Base-by-base conservation (phyloP, 495 filamentous ascomycete genomes). In the Neurospora sp. region DNA sequence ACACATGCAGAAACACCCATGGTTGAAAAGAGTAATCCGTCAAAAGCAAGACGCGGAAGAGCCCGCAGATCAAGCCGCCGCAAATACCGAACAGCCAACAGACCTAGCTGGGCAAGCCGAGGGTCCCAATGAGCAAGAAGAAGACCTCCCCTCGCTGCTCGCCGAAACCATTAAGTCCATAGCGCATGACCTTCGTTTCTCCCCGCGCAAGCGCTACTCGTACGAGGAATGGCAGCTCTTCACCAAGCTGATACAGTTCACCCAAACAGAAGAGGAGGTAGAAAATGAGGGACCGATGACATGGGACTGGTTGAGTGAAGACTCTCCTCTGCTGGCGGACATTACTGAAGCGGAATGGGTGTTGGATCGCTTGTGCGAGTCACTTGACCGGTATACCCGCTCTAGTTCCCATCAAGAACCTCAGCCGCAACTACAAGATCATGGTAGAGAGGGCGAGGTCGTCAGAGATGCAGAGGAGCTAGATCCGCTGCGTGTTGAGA, bases 181-280 rank as follows among this genome's bases (percentile, higher is more conserved):
- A 31, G 88, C 90, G 37, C 84, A 85, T n/a, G 87, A 92, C 76
- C 73, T 91, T 7, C 75, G 84, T 3, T 79, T 75, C 2, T 77
- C 75, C 3, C 84, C 85, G 4, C 83, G 85, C 0, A 89, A 86
- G 74, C 83, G 87, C 73, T 94, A 93, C 76, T 83, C 82, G n/a
- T 94, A 91, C 76, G 81, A 88, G 4, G 90, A 94, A 77, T 94
- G 92, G 92, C 85, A 85, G 31, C 87, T 88, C 72, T 94, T 88
- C 75, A 86, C 92, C 1, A 75, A 78, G 45, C 72, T 84, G 39
- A 79, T 85, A 14, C 76, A 78, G 35, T 85, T 84, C 65, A 80
- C 71, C 45, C 39, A 77, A 16, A 69, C 39, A 5, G 61, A 68
- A 18, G 68, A 38, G 80, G 83, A 71, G 80, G 80, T 80, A 45